These are phyloP conservation scores for Leptomonas pyrrhocoris DNA, from an alignment of 208 protist species.

Conservation along the genomic window DNA sequence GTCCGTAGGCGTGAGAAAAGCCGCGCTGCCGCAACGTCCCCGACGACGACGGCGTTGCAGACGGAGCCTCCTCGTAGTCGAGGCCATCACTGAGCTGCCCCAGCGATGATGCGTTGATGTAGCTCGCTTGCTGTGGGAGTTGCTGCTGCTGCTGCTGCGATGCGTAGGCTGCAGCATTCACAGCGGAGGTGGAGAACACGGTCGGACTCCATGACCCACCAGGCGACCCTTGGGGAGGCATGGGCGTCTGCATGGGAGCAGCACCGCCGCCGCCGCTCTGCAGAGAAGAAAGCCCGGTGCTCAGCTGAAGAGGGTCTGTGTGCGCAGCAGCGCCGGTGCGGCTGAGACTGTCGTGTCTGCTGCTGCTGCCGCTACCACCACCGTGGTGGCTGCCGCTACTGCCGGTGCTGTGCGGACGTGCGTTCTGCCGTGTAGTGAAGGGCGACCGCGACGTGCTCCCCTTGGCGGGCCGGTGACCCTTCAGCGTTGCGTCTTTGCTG, in stretches of 20 bases:
- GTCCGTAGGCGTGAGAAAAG: background rate
- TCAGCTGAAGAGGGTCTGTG: background rate
- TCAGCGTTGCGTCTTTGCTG: conserved; percentile 5
- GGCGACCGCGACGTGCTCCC: conserved; percentile 9
- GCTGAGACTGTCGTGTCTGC: background rate
- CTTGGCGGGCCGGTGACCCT: background rate
- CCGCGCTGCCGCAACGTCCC: too few species aligned
- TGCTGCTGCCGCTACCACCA: conserved; percentile 2
- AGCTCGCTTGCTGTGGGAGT: background rate
- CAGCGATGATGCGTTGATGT: background rate
- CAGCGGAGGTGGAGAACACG: background rate
- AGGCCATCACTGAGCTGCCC: background rate
- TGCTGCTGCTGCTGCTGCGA: conserved; percentile 3
- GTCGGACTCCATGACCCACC: too few species aligned
- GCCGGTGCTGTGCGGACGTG: conserved; percentile 8
- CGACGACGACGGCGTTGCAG: background rate
- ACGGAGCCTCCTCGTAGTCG: background rate
- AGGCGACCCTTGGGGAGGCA: background rate
- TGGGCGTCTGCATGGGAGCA: background rate
- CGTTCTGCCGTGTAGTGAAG: background rate
- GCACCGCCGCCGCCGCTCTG: background rate
- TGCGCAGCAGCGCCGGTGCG: background rate
- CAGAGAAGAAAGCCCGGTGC: background rate
- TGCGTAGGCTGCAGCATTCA: background rate
- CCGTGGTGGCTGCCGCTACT: conserved; percentile 8